Base-by-base conservation (phyloP, 2,329 filamentous ascomycete genomes). In the Calonectria leucothoes region DNA sequence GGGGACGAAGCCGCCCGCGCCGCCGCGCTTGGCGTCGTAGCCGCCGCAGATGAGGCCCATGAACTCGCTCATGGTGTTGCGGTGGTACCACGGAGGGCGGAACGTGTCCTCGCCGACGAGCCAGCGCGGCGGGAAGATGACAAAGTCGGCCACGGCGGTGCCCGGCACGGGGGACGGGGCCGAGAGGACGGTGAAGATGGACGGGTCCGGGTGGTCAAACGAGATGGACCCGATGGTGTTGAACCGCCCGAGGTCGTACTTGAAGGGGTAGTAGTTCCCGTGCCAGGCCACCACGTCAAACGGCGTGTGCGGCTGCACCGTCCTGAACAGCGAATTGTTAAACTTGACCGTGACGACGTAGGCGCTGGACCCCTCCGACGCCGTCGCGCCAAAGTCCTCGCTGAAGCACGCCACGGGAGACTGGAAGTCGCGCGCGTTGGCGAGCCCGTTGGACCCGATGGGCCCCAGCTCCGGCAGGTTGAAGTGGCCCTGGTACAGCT, bases 251-350 rank as follows among this genome's bases (percentile, higher is more conserved):
- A 96, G 88, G 79, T 95, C 94, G 85, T 96, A 96, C 84, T 96
- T 96, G 89, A 92, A 95, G 0, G 94, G 94, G 74, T 93, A 93
- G 84, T 95, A 95, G 75, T 91, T 94, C 55, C 94, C 94, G 81
- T 96, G 94, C 94, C 94, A 96, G 4, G 92, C 93, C 4, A 95
- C 94, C 0, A 96, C 91, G 78, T 96, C 94, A 79, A 95, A 96
- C 0, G 94, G 94, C 0, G 92, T 93, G 82, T 95, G 94, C 14
- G 87, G 82, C 84, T 95, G 94, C 51, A 82, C 87, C 8, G 92
- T 92, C 45, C 86, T 85, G 84, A 94, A 95, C 65, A 95, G 89
- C 59, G 88, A 86, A 76, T 93, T 92, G 81, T 91, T 91, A 80
- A 94, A 93, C 82, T 94, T 94, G 82, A 88, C 88, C 39, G 89